Evolutionary conservation across 768 basidiomycete species (phyloP).

Genomic region (Lentinula boryana): DNA sequence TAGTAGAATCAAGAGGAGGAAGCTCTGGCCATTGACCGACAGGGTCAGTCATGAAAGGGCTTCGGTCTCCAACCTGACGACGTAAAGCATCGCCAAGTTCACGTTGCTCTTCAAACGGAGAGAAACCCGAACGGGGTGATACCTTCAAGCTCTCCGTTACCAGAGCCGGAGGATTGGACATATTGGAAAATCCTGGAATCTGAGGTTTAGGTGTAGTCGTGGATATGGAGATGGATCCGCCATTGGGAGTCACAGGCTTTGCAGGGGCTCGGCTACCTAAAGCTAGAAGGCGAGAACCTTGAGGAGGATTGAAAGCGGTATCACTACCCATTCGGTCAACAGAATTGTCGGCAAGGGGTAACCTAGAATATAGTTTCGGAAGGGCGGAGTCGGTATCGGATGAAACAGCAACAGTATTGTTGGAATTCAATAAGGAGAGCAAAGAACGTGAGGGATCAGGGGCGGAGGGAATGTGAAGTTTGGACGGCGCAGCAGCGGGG

Average conservation of each 20-base stretch:
- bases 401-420: background rate
- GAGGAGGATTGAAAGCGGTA: conserved; percentile 37
- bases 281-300: conserved; percentile 45
- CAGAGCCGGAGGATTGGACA: background rate
- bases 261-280: conserved; percentile 28
- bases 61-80: conserved; percentile 1
- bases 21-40: conserved; percentile 4
- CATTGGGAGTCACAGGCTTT: conserved; percentile 25
- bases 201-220: conserved; percentile 8
- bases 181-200: background rate
- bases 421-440: conserved; percentile 2
- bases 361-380: conserved; percentile 9
- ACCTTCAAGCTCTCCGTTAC: background rate
- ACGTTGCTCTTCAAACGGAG: conserved; percentile 48
- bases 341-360: conserved; percentile 15
- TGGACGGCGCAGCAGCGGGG: background rate
- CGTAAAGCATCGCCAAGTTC: conserved; percentile 2
- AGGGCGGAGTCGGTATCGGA: background rate
- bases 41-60: background rate
- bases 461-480: background rate
- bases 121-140: conserved; percentile 27
- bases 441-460: conserved; percentile 1
- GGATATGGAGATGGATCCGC: conserved; percentile 21
- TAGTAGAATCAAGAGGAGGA: conserved; percentile 14
- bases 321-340: conserved; percentile 3